These are phyloP conservation scores for Apiospora malaysiana DNA, from an alignment of 2,329 filamentous ascomycete species.

Conservation along the genomic window DNA sequence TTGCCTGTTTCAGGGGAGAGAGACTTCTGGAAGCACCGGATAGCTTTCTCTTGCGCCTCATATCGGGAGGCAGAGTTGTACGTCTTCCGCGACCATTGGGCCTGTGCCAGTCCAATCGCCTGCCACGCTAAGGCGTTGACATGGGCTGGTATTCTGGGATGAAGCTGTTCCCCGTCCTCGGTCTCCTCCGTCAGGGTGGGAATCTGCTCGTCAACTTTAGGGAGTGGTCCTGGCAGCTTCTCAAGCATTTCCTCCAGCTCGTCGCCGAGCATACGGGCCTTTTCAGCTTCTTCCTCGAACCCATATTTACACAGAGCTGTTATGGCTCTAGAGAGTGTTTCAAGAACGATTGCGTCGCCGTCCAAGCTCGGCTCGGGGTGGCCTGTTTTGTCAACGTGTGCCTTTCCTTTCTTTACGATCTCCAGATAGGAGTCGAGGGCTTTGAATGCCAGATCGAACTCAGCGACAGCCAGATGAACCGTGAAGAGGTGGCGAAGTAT, in stretches of 20 bases:
- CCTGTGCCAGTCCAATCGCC: constrained; percentile 83
- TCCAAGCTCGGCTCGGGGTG: constrained; percentile 76
- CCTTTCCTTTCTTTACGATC: constrained; percentile 84
- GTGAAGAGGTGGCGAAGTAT: constrained; percentile 87
- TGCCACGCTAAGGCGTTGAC: constrained; percentile 77
- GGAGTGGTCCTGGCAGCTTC: constrained; percentile 52
- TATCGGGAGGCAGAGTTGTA: constrained; percentile 74
- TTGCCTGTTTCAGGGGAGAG: constrained; percentile 70
- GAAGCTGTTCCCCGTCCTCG: constrained; percentile 40
- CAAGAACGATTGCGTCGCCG: constrained; percentile 75
- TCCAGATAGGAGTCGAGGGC: constrained; percentile 92
- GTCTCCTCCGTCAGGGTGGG: constrained; percentile 41
- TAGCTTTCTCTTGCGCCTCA: constrained; percentile 78
- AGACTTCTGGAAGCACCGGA: constrained; percentile 76
- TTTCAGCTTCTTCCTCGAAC: constrained; percentile 75
- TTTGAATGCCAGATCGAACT: constrained; percentile 90
- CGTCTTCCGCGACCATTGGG: constrained; percentile 85
- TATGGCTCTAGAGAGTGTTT: constrained; percentile 81
- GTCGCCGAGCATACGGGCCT: constrained; percentile 72
- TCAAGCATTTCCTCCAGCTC: constrained; percentile 79
- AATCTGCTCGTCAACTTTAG: constrained; percentile 36
- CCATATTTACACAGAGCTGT: constrained; percentile 84
- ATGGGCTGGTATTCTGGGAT: constrained; percentile 58
- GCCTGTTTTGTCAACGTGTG: constrained; percentile 79
- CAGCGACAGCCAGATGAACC: constrained; percentile 84